Evolutionary conservation across 2,329 filamentous ascomycete genomes (phyloP), one percentile per base, ranked within the genome.

Genomic region (Pseudogymnoascus sp.): DNA sequence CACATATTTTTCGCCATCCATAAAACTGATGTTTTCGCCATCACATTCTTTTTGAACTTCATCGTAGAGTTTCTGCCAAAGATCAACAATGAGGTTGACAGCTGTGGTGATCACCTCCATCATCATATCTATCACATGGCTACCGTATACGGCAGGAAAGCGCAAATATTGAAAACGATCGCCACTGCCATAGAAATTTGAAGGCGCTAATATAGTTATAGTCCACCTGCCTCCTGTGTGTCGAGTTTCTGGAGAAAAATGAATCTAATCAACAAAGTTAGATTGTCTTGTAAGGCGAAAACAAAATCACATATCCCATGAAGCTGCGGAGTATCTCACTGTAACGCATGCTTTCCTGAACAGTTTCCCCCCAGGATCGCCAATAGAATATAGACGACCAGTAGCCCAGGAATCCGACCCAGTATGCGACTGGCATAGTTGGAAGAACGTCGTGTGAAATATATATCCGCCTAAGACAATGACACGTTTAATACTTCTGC

Each of bases 351-450:
- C 44, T 50, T 50, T 50, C 23, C 44, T 50, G 5, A 50, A 50
- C 5, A 14, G 23, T 25, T 50, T 16, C 2, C 44, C 7, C 2
- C 14, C 2, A 1, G 6, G 2, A 50, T 50, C 10, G 2, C 8
- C 1, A 7, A 50, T 11, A 28, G 44, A 50, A 50, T 50, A 83
- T 79, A 60, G 78, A 79, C 31, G 73, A 74, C 70, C 69, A 72
- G 59, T 70, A 69, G 60, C 73, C 72, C 4, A 90, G 78, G 70
- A 91, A 90, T 12, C 79, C 78, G 12, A 87, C 88, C n/a, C 5
- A 5, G 23, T 28, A 12, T 14, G 23, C 14, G 21, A 28, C 12
- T 16, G 12, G 1, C 16, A 7, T 50, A 50, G 12, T 28, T 50
- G 12, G 23, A 28, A 50, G 23, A 50, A 50, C 2, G 44, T 50